Evolutionary conservation across 176 grass and related monocot genomes (phyloP), one percentile per base, ranked within the genome.

Genomic region (Oryza australiensis): DNA sequence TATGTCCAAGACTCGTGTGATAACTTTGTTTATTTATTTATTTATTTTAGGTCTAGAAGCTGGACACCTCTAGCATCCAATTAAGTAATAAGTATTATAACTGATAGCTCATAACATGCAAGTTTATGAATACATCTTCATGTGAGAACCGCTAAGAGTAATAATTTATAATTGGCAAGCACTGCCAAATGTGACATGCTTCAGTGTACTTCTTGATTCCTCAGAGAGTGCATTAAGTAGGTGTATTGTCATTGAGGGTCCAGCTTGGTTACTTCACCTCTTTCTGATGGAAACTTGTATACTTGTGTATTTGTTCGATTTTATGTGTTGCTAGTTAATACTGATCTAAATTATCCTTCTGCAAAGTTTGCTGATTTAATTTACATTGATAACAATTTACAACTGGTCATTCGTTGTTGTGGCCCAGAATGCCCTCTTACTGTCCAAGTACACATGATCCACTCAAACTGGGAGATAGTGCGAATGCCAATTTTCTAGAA

Each of bases 401-500:
- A 55, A 55, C 51, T 9, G 51, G 18, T 55, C 7, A 18, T 55
- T 55, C 4, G 16, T 22, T 55, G 51, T n/a, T 55, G 51, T 55
- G 51, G 7, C 6, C 7, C 55, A 60, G 55, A 55, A 24, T 60
- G n/a, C 5, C 55, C 22, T 60, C 7, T n/a, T 60, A 6, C n/a
- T 13, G n/a, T 11, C n/a, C n/a, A 60, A 60, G n/a, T 59, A 34
- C 30, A 22, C 66, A 70, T 6, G 46, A 41, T 59, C 65, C 4
- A 10, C 66, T 70, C 68, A 14, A 38, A 69, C 33, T 9, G 37
- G 30, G 70, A 10, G 30, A 48, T 74, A 57, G 22, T 48, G 13
- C 66, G 74, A 78, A n/a, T 43, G 46, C n/a, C 37, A 46, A 20
- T 66, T 73, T 45, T 48, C 24, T 79, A 72, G 62, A 84, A 72